Evolutionary conservation across 305 asterid genomes (phyloP).

Genomic region (Fraxinus ornus): DNA sequence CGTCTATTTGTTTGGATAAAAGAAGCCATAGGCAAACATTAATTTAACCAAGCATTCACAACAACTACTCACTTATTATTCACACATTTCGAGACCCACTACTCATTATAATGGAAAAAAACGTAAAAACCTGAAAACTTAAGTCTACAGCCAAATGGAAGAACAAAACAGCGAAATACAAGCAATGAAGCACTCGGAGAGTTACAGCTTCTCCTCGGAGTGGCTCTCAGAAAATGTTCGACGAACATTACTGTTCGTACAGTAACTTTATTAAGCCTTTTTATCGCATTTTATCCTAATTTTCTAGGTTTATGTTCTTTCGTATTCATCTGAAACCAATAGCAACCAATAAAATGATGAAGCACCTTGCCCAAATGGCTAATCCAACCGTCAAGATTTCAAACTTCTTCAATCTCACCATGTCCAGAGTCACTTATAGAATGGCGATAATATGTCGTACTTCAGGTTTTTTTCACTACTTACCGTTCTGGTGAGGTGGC

Average conservation of each 20-base stretch:
- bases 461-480: conserved; percentile 15
- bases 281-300: conserved; percentile 1
- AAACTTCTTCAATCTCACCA: background rate
- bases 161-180: background rate
- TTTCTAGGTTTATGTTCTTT: conserved; percentile 6
- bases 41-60: background rate
- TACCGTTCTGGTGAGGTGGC: conserved; percentile 33
- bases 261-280: background rate
- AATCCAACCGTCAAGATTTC: conserved; percentile 1
- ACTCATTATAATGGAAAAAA: background rate
- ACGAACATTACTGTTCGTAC: background rate
- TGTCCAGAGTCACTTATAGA: background rate
- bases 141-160: background rate
- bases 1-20: background rate
- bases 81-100: background rate
- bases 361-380: conserved; percentile 5
- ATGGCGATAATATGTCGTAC: background rate
- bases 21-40: background rate
- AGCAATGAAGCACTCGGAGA: background rate
- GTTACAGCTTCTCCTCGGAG: background rate
- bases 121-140: background rate
- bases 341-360: conserved; percentile 3
- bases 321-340: conserved; percentile 3
- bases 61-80: background rate
- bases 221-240: background rate